A percentile compares a stretch with the other conserved stretches of the same genome.
Conservation (phyloP, 306 rosid genomes). For the Psophocarpus tetragonolobus region DNA sequence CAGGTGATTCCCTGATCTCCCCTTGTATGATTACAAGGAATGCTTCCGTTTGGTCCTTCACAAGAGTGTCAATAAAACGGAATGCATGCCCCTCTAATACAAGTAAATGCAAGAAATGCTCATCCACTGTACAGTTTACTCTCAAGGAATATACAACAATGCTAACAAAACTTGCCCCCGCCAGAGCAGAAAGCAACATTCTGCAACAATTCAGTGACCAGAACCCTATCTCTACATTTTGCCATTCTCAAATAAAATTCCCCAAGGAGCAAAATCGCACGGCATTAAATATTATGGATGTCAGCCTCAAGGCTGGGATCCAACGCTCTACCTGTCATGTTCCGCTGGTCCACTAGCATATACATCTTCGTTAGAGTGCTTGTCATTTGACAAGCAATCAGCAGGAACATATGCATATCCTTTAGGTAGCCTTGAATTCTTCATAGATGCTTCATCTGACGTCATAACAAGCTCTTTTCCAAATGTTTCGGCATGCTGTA, state of each 20-base stretch:
- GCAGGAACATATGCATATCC: conserved; percentile 99
- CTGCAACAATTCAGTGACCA: conserved; percentile 35
- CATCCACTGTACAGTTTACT: conserved; percentile 77
- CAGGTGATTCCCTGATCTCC: conserved; percentile 44
- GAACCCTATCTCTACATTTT: conserved; percentile 38
- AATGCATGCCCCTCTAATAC: conserved; percentile 51
- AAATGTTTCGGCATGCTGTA: conserved; percentile 78
- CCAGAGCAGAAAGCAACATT: conserved; percentile 39
- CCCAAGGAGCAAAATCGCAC: conserved; percentile 35
- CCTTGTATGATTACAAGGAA: conserved; percentile 53
- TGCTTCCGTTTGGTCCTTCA: conserved; percentile 35
- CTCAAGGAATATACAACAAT: conserved; percentile 70
- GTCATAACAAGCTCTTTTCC: conserved; percentile 96
- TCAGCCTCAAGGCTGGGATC: conserved; percentile 33
- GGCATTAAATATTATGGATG: conserved; percentile 32
- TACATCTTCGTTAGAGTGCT: conserved; percentile 68
- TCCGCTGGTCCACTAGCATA: conserved; percentile 56
- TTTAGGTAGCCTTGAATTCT: conserved; percentile 84
- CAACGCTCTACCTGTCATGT: conserved; percentile 53
- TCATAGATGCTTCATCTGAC: conserved; percentile 95
- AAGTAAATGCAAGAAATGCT: conserved; percentile 54
- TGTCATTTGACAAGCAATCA: conserved; percentile 75
- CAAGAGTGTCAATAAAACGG: conserved; percentile 23
- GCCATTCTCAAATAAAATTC: conserved; percentile 21
- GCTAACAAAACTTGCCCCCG: conserved; percentile 52